Evolutionary conservation across 257 asterid species (phyloP), one percentile per base, ranked within the genome.

Genomic region (Nicotiana otophora): DNA sequence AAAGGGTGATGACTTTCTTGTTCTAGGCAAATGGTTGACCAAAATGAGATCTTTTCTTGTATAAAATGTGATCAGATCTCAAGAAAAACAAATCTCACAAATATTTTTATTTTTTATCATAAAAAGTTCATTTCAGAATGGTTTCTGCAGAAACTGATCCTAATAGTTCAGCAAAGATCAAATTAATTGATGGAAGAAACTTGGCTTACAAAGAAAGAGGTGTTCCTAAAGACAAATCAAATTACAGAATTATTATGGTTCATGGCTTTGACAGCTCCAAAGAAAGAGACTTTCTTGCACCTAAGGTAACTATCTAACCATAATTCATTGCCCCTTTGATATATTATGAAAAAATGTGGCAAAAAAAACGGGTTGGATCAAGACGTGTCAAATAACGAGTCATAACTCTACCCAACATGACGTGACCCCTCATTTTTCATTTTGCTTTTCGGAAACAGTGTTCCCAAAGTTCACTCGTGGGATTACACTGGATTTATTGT

Each of bases 261-360:
- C 98, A 96, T 89, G 99, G 98, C 75, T 96, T 94, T 85, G 99
- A 87, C 53, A 94, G 98, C 90, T 88, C 97, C 82, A 94, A 94
- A 85, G 98, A 96, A 12, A 92, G 93, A 94, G 90, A 86, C 68
- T 94, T 96, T 75, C 85, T 90, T 88, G 98, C 94, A 48, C 88
- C 98, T 68, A 89, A 91, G 86, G 99, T 96, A 87, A 60, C 3
- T 34, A 39, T 31, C n/a, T n/a, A 19, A 1, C 63, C 23, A 8
- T 9, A 10, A 51, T 0, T 51, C 16, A 51, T 7, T 39, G 0
- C 46, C 12, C 1, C 11, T 61, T 28, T 36, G 36, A n/a, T 10
- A 82, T 85, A 42, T 74, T 39, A 39, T 39, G 67, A 61, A 4
- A 0, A 7, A 8, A 7, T 4, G 28, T n/a, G 65, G 4, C 7